Evolutionary conservation across 331 rosid genomes (phyloP).

Genomic region (Rosa hybrid): DNA sequence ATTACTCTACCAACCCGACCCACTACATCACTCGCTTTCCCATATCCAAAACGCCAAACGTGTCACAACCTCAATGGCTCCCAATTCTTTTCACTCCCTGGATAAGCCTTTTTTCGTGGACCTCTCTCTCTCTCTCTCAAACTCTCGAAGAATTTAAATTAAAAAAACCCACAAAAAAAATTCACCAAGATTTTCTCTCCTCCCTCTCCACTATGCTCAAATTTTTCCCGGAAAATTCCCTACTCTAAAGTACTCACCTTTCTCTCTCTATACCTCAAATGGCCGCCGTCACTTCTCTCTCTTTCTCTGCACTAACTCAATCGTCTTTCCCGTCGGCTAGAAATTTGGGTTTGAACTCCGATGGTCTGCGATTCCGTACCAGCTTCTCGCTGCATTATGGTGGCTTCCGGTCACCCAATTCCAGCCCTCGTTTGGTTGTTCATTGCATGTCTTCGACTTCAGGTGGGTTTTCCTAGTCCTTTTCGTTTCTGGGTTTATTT

Average conservation of each 20-base stretch:
- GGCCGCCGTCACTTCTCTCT: constrained; percentile 75
- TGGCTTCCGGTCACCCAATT: constrained; percentile 37
- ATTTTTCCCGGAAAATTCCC: constrained; percentile 37
- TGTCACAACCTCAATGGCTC: constrained; percentile 40
- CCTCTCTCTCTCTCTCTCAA: constrained; percentile 30
- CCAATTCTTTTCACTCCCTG: constrained; percentile 38
- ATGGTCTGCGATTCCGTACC: constrained; percentile 40
- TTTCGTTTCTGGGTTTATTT: constrained; percentile 12
- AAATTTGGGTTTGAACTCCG: constrained; percentile 44
- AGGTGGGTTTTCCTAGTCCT: constrained; percentile 41
- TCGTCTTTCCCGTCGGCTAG: constrained; percentile 52
- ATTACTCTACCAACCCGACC: background rate
- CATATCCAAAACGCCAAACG: constrained; percentile 24
- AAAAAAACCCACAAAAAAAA: constrained; percentile 28
- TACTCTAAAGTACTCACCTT: constrained; percentile 17
- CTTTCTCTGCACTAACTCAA: constrained; percentile 60
- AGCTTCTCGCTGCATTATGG: constrained; percentile 36
- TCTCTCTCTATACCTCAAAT: constrained; percentile 20
- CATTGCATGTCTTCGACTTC: constrained; percentile 65
- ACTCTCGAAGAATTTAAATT: constrained; percentile 1
- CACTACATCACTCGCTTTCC: background rate
- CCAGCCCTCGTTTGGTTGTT: constrained; percentile 54
- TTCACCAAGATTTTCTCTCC: constrained; percentile 21
- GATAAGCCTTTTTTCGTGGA: constrained; percentile 65
- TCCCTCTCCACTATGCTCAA: constrained; percentile 32